Base-by-base conservation (phyloP, 179 eudicot species). In the Corrigiola litoralis region DNA sequence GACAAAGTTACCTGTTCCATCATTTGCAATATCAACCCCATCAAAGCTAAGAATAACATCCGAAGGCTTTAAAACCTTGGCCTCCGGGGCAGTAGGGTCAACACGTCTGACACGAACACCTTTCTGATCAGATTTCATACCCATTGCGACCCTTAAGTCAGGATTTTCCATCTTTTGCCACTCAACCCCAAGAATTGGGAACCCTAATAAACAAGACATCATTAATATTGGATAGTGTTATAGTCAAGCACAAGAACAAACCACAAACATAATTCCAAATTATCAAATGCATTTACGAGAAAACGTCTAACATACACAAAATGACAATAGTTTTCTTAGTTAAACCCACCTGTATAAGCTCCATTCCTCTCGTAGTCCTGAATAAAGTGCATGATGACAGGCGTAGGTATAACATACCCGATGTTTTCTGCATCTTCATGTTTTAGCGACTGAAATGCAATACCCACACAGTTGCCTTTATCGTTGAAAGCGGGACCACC, bases 111-210 rank as follows among this genome's bases (percentile, higher is more conserved):
- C 86, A 36, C 95, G 92, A 36, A 92, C 98, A 79, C 96, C 98
- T 68, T 92, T 92, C 72, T 90, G 95, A 65, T 90, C 85, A 70
- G 89, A 58, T 67, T 74, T 80, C 98, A 92, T 92, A 33, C 95
- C 95, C 89, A 82, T 81, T 23, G 95, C 71, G 68, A 75, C 28
- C 31, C 97, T 85, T 49, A 92, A 68, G 66, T 90, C 97, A 5
- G 98, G 95, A 65, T 92, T 92, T 76, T 92, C 98, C 97, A 92
- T 90, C 82, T 92, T 92, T 62, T 92, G 98, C 97, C 98, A 92
- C 79, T 92, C 97, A 60, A 92, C 86, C 34, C 97, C 90, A 53
- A 92, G 87, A 67, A 90, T 79, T 25, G 98, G 98, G 63, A 90
- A 90, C 51, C 97, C 97, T 90, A 50, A n/a, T n/a, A n/a, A 18